Evolutionary conservation across 2,329 filamentous ascomycete genomes (phyloP), one percentile per base, ranked within the genome.

Genomic region (Sporothrix variecibatus): DNA sequence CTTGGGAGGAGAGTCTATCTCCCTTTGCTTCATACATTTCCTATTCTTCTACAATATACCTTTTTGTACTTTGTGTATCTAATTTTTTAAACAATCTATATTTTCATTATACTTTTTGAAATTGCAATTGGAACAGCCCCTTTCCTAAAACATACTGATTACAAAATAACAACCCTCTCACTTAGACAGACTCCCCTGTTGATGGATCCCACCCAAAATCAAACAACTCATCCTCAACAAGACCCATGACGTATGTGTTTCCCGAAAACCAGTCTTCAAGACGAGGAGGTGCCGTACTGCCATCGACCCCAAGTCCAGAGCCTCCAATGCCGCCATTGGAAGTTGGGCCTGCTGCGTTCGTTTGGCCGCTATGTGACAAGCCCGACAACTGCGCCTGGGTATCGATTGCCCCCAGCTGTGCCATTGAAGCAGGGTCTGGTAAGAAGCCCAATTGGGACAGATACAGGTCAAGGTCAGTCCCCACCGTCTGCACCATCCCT

Each of bases 181-280:
- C 38, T 68, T n/a, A 49, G 5, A 49, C 38, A 64, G 40, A n/a
- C 12, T 49, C 64, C 15, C 64, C 40, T n/a, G 64, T 31, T 23
- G 17, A 68, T 11, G 49, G 68, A 43, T 71, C 68, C 67, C 68
- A 60, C 31, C 51, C 72, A 38, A 73, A 75, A 43, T 73, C 67
- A 31, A 75, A 60, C 73, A 87, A 76, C 62, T 92, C 90, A 74
- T 91, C 88, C 78, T 92, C 90, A 79, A 92, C 80, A 73, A 92
- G 78, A 0, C 88, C 89, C 83, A 92, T 86, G 83, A 92, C 88
- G 77, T 98, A 90, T 72, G 87, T 85, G 75, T 89, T 92, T 1
- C 90, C 89, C 3, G 88, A 89, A 77, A 91, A 92, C 90, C 90
- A 92, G 75, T 91, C 89, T n/a, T 73, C 72, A 12, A 69, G 64